Evolutionary conservation across 495 filamentous ascomycete genomes (phyloP).

Genomic region (Neurospora discreta): DNA sequence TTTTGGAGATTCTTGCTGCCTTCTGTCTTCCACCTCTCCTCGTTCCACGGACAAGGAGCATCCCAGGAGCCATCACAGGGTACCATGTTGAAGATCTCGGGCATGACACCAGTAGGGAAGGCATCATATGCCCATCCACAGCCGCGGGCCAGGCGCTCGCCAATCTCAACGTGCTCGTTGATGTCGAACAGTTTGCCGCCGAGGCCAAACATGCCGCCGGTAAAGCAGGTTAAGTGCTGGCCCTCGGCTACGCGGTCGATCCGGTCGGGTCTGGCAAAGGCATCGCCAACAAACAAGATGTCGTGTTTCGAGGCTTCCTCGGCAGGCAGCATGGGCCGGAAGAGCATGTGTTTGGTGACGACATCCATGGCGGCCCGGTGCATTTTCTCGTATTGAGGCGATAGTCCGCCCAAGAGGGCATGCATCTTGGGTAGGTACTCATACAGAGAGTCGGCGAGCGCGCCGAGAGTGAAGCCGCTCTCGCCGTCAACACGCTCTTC

Average conservation of each 20-base stretch:
- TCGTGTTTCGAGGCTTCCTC: conserved; percentile 34
- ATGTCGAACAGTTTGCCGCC: conserved; percentile 65
- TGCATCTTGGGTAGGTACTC: conserved; percentile 74
- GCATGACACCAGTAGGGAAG: conserved; percentile 76
- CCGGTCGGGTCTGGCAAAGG: conserved; percentile 3
- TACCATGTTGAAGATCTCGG: conserved; percentile 55
- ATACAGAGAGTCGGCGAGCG: conserved; percentile 72
- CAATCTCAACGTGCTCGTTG: conserved; percentile 59
- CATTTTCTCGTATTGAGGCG: conserved; percentile 26
- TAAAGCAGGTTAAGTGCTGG: conserved; percentile 56
- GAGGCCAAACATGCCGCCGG: conserved; percentile 80
- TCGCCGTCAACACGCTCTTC: conserved; percentile 16
- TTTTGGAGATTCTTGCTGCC: conserved; percentile 42
- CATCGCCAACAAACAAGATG: conserved; percentile 50
- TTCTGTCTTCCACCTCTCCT: conserved; percentile 15
- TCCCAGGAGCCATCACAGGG: conserved; percentile 41
- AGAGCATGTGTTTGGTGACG: conserved; percentile 54
- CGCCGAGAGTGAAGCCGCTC: conserved; percentile 57
- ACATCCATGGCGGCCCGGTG: conserved; percentile 45
- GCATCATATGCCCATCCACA: conserved; percentile 80
- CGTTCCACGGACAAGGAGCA: conserved; percentile 24
- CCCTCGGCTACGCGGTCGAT: conserved; percentile 21
- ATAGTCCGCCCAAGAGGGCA: conserved; percentile 23
- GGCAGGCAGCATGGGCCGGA: conserved; percentile 46
- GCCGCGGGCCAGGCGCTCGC: conserved; percentile 65